Base-by-base conservation (phyloP, 305 asterid genomes). In the Caryopteris hybrid region DNA sequence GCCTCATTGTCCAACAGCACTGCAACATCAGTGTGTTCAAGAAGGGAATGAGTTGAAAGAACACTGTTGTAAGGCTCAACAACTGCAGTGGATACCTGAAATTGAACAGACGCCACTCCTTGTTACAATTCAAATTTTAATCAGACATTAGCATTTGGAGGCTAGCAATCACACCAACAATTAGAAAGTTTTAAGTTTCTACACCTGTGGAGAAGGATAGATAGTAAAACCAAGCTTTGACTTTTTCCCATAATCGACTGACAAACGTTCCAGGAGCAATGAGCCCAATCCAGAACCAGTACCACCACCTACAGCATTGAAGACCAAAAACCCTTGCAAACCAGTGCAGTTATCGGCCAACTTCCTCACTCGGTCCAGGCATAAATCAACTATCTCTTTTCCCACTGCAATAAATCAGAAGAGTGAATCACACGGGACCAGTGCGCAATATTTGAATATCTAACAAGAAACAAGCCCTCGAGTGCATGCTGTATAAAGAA, bases 301-400 rank as follows among this genome's bases (percentile, higher is more conserved):
- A 33, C 87, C 87, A 50, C 87, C 87, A 55, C 87, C n/a, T n/a
- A n/a, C n/a, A n/a, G n/a, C n/a, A n/a, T n/a, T n/a, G n/a, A n/a
- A n/a, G n/a, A n/a, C n/a, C 84, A 88, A 67, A 64, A 88, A 88
- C 0, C 95, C 95, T 79, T 88, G 95, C 79, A 88, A 68, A 48
- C 95, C 95, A 0, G 95, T 88, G 84, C 95, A 88, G 73, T 88
- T 85, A 71, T 88, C 95, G 50, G 92, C 89, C 79, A 88, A 77
- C 78, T 88, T 88, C 82, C 95, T 74, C 69, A 82, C 83, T 66
- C 87, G 68, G 61, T 82, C 87, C 41, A 83, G 61, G 79, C 87
- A 83, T 25, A 79, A 66, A 72, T 79, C 87, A 56, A 83, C 83
- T 51, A 83, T 83, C 73, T 83, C 87, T 72, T 83, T 83, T 23